Percentiles rank a stretch among this genome's conserved stretches.
Evolutionary conservation across 2,329 filamentous ascomycete genomes (phyloP).

Genomic region (Colletotrichum liriopes): DNA sequence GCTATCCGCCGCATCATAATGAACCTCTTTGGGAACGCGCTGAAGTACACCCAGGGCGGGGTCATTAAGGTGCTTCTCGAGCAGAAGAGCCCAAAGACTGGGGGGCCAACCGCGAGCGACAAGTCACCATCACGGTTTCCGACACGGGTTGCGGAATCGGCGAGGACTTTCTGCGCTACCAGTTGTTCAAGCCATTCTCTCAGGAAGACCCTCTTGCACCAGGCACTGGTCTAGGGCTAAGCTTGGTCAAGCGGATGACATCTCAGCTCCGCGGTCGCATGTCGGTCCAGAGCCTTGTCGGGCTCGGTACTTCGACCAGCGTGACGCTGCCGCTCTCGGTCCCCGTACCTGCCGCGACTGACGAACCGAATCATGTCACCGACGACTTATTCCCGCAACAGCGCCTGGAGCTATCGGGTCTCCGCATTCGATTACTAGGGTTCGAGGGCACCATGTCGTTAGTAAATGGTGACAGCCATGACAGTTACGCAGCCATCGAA

Average conservation of each 20-base stretch:
- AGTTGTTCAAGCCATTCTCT: slow-evolving; percentile 75
- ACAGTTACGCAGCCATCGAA: neutral
- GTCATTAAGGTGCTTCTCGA: neutral
- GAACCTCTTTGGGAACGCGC: slow-evolving; percentile 55
- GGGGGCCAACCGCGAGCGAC: neutral
- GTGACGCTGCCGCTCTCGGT: slow-evolving; percentile 50
- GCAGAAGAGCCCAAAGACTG: neutral
- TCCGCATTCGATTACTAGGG: slow-evolving; percentile 5
- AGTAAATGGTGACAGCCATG: neutral
- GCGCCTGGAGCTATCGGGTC: slow-evolving; percentile 12
- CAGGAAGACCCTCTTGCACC: slow-evolving; percentile 74
- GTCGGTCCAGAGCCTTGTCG: slow-evolving; percentile 63
- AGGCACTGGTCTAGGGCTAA: slow-evolving; percentile 76
- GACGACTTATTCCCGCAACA: slow-evolving; percentile 43
- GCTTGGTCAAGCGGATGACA: slow-evolving; percentile 74
- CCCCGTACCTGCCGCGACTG: neutral
- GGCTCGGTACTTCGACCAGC: slow-evolving; percentile 54
- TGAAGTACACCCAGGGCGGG: slow-evolving; percentile 63
- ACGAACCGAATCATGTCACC: neutral
- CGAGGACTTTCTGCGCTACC: slow-evolving; percentile 72
- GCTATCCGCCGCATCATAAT: slow-evolving; percentile 54
- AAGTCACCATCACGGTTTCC: slow-evolving; percentile 63
- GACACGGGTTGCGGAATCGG: slow-evolving; percentile 79
- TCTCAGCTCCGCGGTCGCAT: slow-evolving; percentile 72
- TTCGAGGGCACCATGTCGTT: neutral